phyloP scores from a whole-genome alignment of 148 eudicot genomes.

The Simmondsia chinensis region DNA sequence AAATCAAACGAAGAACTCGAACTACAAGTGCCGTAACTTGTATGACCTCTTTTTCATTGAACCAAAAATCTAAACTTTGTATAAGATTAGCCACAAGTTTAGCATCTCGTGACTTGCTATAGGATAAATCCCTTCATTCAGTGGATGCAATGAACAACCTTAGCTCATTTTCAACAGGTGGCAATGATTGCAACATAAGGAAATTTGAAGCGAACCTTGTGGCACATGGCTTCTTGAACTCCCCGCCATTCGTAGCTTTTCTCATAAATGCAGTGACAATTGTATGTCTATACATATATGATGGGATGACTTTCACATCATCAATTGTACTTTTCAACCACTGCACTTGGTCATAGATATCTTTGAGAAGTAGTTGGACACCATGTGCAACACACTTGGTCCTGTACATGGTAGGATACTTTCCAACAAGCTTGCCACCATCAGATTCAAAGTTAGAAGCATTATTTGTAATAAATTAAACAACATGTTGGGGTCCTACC shows the following conservation, averaged over 20 bases:
- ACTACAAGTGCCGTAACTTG: neutral
- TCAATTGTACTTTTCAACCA: neutral
- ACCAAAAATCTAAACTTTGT: neutral
- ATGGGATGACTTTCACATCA: too few species aligned
- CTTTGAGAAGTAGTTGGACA: neutral
- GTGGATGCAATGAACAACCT: neutral
- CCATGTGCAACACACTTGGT: neutral
- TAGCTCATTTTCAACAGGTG: neutral
- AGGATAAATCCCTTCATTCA: neutral
- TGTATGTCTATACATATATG: too few species aligned
- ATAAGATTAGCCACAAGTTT: neutral
- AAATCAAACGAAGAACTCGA: neutral
- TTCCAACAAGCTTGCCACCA: too few species aligned
- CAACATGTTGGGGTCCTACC: neutral
- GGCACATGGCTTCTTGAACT: neutral
- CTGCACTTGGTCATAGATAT: neutral
- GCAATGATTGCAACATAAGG: neutral
- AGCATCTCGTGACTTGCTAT: neutral
- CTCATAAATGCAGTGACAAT: too few species aligned
- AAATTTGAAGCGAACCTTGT: constrained; percentile 1
- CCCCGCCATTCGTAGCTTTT: neutral
- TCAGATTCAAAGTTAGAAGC: too few species aligned
- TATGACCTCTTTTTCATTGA: neutral
- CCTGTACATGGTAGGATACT: neutral
- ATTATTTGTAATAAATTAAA: too few species aligned